These are phyloP conservation scores for Speleostelium caveatum DNA, from an alignment of 78 protist genomes.

Conservation along the genomic window DNA sequence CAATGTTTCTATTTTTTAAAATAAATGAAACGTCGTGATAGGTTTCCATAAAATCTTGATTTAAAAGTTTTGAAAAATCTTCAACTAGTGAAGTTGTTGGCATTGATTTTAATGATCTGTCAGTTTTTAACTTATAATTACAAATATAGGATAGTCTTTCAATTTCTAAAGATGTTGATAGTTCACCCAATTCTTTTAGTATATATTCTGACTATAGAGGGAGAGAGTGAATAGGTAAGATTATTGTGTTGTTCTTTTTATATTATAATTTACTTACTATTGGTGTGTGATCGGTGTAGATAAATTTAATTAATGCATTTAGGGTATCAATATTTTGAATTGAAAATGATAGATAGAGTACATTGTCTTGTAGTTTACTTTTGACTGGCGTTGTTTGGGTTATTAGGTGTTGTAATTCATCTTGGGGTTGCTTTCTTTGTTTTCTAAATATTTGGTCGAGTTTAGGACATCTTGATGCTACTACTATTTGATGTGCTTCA, in stretches of 20 bases:
- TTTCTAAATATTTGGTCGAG: neutral
- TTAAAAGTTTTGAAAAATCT: slow-evolving; percentile 14
- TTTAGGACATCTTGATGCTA: slow-evolving; percentile 36
- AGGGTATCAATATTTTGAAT: neutral
- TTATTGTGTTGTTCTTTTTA: too few species aligned
- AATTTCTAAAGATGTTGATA: slow-evolving; percentile 16
- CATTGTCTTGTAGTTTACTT: neutral
- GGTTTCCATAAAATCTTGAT: neutral
- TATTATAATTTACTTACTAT: neutral
- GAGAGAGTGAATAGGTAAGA: neutral
- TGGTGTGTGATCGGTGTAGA: slow-evolving; percentile 60
- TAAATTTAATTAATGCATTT: slow-evolving; percentile 5
- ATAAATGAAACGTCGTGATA: slow-evolving; percentile 27
- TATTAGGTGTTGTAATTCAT: neutral
- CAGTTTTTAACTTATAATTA: neutral
- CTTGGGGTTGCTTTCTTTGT: neutral
- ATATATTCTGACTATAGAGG: neutral
- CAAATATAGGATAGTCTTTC: slow-evolving; percentile 41
- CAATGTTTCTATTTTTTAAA: neutral
- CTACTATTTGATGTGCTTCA: neutral
- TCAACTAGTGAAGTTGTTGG: slow-evolving; percentile 28
- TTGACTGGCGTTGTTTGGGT: neutral
- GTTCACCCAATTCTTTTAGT: slow-evolving; percentile 27
- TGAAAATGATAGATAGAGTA: slow-evolving; percentile 20
- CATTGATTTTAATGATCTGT: slow-evolving; percentile 24